Evolutionary conservation across 768 basidiomycete species (phyloP), one percentile per base, ranked within the genome.

Genomic region (Suillus weaverae): DNA sequence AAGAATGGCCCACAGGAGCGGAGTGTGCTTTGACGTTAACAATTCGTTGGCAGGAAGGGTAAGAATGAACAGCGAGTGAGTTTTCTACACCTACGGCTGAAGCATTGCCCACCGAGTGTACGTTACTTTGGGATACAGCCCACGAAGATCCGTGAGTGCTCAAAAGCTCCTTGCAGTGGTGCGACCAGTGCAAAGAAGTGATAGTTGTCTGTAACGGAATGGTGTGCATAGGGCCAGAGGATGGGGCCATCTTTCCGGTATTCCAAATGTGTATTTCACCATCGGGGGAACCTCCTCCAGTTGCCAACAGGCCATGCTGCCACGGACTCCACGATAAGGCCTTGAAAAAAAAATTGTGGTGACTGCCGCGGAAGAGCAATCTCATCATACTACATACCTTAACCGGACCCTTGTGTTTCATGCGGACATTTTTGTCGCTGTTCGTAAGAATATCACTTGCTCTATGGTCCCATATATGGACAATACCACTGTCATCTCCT

Each of bases 121-220:
- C 64, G 30, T 68, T 43, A 18, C 50, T 43, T 51, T 76, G 76
- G 39, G 69, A 64, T 43, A 53, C 65, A 11, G 65, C 65, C 75
- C 77, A 76, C 36, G 66, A 71, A 59, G 73, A 73, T 63, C 78
- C 92, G 69, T 95, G 92, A 3, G 92, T 91, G 50, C 87, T 91
- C n/a, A 97, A 76, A 41, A 97, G 76, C 70, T 97, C 95, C 68
- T 92, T 93, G 70, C 88, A 88, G 66, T 94, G 89, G 5, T 88
- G 86, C 18, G 92, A 91, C 80, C 85, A 91, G 66, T 84, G 81
- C 62, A 87, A 80, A 20, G 84, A 88, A 57, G 85, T 88, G 61
- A 89, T 81, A 72, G 84, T 86, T 16, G 86, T 83, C 60, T 78
- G 74, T 22, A 79, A 72, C 43, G 70, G 59, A 61, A 84, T 73